A percentile compares a stretch with the other conserved stretches of the same genome.
phyloP scores from a whole-genome alignment of 352 stramenopile species.

The Globisporangium rhizosaccharum region DNA sequence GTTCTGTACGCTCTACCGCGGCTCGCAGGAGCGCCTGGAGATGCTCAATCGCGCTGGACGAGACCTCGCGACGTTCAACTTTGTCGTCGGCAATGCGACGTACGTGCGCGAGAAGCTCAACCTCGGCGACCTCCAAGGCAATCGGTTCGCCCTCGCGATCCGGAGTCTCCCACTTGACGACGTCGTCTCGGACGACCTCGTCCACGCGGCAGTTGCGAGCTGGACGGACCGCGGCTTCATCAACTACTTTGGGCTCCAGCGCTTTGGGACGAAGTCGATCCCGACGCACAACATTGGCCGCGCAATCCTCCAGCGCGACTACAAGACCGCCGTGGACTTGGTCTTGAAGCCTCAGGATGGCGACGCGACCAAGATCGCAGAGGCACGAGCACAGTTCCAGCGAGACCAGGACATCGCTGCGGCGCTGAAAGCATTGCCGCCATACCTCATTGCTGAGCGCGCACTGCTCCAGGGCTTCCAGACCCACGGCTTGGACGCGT shows the following conservation, averaged over 20 bases:
- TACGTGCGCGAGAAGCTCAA: slow-evolving; percentile 90
- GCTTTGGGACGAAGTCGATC: slow-evolving; percentile 91
- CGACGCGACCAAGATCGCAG: slow-evolving; percentile 68
- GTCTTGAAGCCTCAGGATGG: slow-evolving; percentile 84
- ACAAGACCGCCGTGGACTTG: slow-evolving; percentile 87
- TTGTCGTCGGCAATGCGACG: slow-evolving; percentile 91
- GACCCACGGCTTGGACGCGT: slow-evolving; percentile 46
- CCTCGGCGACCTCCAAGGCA: slow-evolving; percentile 90
- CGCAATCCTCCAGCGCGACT: slow-evolving; percentile 91
- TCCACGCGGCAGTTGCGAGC: slow-evolving; percentile 60
- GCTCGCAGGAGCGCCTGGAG: slow-evolving; percentile 71
- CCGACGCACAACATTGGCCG: slow-evolving; percentile 89
- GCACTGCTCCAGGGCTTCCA: slow-evolving; percentile 61
- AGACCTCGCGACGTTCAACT: slow-evolving; percentile 77
- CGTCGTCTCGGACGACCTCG: slow-evolving; percentile 50
- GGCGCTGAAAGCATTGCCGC: slow-evolving; percentile 57
- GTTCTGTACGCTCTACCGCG: slow-evolving; percentile 89
- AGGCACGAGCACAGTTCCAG: slow-evolving; percentile 62
- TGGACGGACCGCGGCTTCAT: slow-evolving; percentile 91
- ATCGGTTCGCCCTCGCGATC: slow-evolving; percentile 94
- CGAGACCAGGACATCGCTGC: slow-evolving; percentile 47
- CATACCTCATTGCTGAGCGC: slow-evolving; percentile 80
- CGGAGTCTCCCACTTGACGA: slow-evolving; percentile 76
- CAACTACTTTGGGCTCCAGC: slow-evolving; percentile 98
- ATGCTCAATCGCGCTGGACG: slow-evolving; percentile 64